Conservation (phyloP, 768 basidiomycete genomes). For the Xerocomus spinulosus region DNA sequence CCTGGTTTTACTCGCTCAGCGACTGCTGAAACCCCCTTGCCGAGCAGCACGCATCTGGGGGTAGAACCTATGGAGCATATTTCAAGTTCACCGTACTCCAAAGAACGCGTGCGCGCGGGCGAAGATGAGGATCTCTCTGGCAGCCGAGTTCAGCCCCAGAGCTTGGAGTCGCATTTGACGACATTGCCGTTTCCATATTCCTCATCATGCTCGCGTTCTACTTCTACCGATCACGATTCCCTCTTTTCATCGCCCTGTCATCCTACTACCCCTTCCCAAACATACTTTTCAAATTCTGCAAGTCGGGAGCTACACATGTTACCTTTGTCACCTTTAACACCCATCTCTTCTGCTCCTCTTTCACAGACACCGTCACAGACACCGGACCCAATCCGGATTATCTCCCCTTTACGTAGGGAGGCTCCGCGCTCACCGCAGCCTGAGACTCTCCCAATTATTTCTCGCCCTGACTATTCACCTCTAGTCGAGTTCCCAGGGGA, state of each 20-base stretch:
- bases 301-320: background rate
- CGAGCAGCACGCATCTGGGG: background rate
- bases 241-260: slow-evolving; percentile 14
- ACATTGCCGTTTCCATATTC: slow-evolving; percentile 1
- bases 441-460: slow-evolving; percentile 1
- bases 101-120: background rate
- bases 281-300: slow-evolving; percentile 4
- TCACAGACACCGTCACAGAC: slow-evolving; percentile 11
- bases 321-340: slow-evolving; percentile 22
- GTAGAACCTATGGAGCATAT: background rate
- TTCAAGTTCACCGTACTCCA: background rate
- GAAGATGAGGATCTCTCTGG: slow-evolving; percentile 1
- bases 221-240: slow-evolving; percentile 10
- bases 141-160: background rate
- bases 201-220: slow-evolving; percentile 11
- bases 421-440: background rate
- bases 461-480: slow-evolving; percentile 1
- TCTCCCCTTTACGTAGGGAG: background rate
- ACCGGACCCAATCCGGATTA: slow-evolving; percentile 19
- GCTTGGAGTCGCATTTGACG: background rate
- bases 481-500: slow-evolving; percentile 14
- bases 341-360: slow-evolving; percentile 10
- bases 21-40: background rate
- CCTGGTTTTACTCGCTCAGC: background rate
- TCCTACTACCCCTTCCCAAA: slow-evolving; percentile 17